Base-by-base conservation (phyloP, 352 stramenopile genomes). In the Globisporangium splendens region DNA sequence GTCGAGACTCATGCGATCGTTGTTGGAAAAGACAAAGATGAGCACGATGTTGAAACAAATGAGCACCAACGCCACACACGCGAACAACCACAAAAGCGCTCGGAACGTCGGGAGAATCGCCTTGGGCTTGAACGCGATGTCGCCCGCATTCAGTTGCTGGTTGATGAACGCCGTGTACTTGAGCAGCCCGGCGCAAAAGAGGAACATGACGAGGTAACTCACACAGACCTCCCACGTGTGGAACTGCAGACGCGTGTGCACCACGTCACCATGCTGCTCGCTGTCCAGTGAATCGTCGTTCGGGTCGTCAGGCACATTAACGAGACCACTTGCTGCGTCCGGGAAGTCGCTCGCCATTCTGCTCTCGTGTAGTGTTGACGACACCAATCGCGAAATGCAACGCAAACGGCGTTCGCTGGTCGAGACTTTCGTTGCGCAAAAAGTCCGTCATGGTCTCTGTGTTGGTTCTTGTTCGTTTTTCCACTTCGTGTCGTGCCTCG, bases 51-150 rank as follows among this genome's bases (percentile, higher is more conserved):
- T 83, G 28, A 82, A 48, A n/a, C 66, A 35, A 17, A 65, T 77
- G 22, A 65, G 22, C 21, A 49, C 61, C 24, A 83, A 46, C 10
- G 72, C 61, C 0, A 60, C 61, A 33, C 48, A 65, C 10, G 56
- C 61, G 22, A 87, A 62, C 10, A 79, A 63, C 72, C 68, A 78
- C 4, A 89, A 65, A 31, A 89, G 50, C n/a, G 74, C 72, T n/a
- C 86, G 74, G 50, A 74, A 89, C 10, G 77, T 69, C 20, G 79
- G 79, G 10, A 89, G 50, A 22, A 89, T 80, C 60, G 82, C 75
- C 54, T 86, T 80, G 31, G 72, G 71, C 31, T 73, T 79, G 24
- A 79, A 78, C 0, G 58, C 62, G 31, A 64, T 41, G 41, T 81
- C 72, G 35, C 78, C 78, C 17, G 63, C 63, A 24, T 69, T 50